Conservation (phyloP, 345 rosid genomes). For the Xanthoceras sorbifolium region DNA sequence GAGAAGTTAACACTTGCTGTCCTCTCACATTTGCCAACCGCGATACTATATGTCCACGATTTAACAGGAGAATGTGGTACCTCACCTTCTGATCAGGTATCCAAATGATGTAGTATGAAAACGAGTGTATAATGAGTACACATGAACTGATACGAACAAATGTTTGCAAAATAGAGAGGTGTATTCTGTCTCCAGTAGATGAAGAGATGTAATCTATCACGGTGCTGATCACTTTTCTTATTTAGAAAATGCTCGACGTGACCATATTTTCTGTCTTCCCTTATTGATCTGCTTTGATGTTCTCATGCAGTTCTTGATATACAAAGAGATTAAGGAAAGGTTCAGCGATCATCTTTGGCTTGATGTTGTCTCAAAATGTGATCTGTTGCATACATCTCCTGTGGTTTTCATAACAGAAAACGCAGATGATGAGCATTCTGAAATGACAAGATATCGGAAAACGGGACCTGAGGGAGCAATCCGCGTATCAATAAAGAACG, state of each 20-base stretch:
- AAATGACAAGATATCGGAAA: slow-evolving; percentile 56
- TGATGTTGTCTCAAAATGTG: slow-evolving; percentile 89
- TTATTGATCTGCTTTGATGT: slow-evolving; percentile 6
- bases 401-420: slow-evolving; percentile 62
- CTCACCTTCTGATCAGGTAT: slow-evolving; percentile 91
- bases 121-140: neutral
- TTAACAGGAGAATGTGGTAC: slow-evolving; percentile 95
- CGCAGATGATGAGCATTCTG: slow-evolving; percentile 42
- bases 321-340: slow-evolving; percentile 78
- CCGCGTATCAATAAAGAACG: slow-evolving; percentile 66
- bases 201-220: neutral
- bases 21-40: slow-evolving; percentile 91
- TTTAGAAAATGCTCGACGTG: neutral
- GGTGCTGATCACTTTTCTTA: neutral
- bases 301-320: slow-evolving; percentile 64
- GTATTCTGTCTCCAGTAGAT: neutral
- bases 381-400: slow-evolving; percentile 63
- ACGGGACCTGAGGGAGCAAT: slow-evolving; percentile 74
- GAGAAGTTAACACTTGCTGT: slow-evolving; percentile 94
- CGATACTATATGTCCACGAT: slow-evolving; percentile 89
- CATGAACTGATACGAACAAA: neutral
- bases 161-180: neutral
- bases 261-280: neutral
- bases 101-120: neutral
- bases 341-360: slow-evolving; percentile 73